Evolutionary conservation across 352 stramenopile species (phyloP), one percentile per base, ranked within the genome.

Genomic region (Halophytophthora polymorphica): DNA sequence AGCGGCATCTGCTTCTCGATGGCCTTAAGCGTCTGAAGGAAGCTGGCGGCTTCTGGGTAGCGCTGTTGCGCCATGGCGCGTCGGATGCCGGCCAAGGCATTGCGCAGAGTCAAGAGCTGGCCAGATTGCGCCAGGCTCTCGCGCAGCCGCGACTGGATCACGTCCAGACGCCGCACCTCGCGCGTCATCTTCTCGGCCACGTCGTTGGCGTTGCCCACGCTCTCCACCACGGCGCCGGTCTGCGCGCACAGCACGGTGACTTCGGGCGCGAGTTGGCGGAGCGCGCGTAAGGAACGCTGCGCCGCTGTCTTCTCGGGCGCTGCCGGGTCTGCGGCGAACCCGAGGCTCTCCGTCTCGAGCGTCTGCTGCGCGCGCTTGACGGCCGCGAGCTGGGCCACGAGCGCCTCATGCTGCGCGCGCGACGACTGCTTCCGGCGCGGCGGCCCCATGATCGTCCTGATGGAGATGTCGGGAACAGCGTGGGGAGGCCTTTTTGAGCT

Each of bases 161-260:
- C 76, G 46, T 92, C 85, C 25, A 95, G 59, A 11, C 72, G 80
- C 19, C 85, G 79, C 46, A 95, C 83, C 28, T 95, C 83, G 28
- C 73, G 71, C 42, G 85, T 93, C 85, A 95, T 95, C 60, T 92
- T 93, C 50, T 88, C 85, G 6, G 83, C 85, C 10, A 95, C 79
- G n/a, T 95, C 85, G 58, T 95, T 93, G 3, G 85, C 83, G 38
- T 93, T 93, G 12, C 76, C 81, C 38, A 95, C 82, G 39, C 81
- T 79, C 63, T 92, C 80, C 12, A 90, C 85, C 37, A 95, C 83
- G 21, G 83, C 78, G 22, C 79, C 77, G 10, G 85, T 95, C 56
- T 90, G 81, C 21, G 69, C 76, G 39, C 83, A 74, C 13, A 95
- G 73, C 43, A 85, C 68, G 2, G 73, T 82, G 29, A 90, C 81